Conservation (phyloP, 257 asterid genomes). For the Fraxinus cuspidata region DNA sequence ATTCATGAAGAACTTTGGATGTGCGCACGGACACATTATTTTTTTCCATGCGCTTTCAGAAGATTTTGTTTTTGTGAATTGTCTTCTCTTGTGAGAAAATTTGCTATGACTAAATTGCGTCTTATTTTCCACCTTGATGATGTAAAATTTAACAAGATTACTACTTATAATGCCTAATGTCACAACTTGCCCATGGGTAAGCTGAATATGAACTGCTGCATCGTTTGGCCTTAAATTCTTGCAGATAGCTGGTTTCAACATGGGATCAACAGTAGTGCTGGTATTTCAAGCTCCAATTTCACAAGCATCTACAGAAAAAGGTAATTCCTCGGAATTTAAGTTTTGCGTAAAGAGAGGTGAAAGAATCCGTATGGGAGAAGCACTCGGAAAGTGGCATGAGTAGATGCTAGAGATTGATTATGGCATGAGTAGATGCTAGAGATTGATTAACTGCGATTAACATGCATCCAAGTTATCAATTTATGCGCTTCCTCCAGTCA, state of each 20-base stretch:
- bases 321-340: conserved; percentile 55
- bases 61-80: not conserved
- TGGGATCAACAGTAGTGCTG: conserved; percentile 98
- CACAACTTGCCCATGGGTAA: not conserved
- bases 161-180: not conserved
- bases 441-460: not conserved
- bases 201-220: not conserved
- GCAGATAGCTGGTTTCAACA: conserved; percentile 90
- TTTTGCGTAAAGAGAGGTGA: conserved; percentile 68
- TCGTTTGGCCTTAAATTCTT: conserved; percentile 15
- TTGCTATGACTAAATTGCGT: not conserved
- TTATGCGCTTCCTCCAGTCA: not conserved
- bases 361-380: conserved; percentile 81
- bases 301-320: conserved; percentile 30
- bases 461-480: not conserved
- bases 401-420: not conserved
- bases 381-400: conserved; percentile 72
- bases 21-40: not conserved
- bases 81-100: not conserved
- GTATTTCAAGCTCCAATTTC: conserved; percentile 82
- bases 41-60: not conserved
- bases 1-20: not conserved
- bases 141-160: not conserved
- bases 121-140: not conserved
- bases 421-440: conserved; percentile 51